phyloP scores from a whole-genome alignment of 768 basidiomycete species.

The Rhizopogon vesiculosus region DNA sequence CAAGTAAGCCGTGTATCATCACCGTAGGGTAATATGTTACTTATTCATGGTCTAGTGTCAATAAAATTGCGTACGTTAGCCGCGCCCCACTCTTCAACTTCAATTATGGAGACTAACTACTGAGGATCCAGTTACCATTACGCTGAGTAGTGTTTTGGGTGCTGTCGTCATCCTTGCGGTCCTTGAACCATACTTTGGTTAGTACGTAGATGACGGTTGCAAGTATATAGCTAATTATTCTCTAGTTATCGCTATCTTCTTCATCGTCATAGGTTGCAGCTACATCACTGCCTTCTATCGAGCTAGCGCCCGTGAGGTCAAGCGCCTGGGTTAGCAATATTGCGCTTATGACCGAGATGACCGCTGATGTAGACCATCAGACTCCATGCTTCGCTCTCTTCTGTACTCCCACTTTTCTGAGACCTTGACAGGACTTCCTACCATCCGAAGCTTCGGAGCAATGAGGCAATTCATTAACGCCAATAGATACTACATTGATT shows the following conservation, averaged over 20 bases:
- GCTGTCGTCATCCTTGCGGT: slow-evolving; percentile 53
- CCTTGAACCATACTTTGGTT: slow-evolving; percentile 59
- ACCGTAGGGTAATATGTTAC: background rate
- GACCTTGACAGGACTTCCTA: slow-evolving; percentile 65
- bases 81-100: background rate
- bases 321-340: slow-evolving; percentile 34
- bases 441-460: slow-evolving; percentile 71
- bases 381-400: slow-evolving; percentile 67
- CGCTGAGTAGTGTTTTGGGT: slow-evolving; percentile 46
- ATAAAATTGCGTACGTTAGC: slow-evolving; percentile 43
- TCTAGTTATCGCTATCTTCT: slow-evolving; percentile 48
- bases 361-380: slow-evolving; percentile 24
- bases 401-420: slow-evolving; percentile 79
- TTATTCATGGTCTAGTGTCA: slow-evolving; percentile 35
- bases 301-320: slow-evolving; percentile 68
- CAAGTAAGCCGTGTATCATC: slow-evolving; percentile 31
- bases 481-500: slow-evolving; percentile 64
- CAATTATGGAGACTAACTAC: background rate
- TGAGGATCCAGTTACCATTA: slow-evolving; percentile 38
- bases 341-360: background rate
- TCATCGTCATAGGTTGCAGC: slow-evolving; percentile 55
- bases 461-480: slow-evolving; percentile 55
- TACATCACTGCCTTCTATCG: slow-evolving; percentile 69
- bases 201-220: slow-evolving; percentile 14
- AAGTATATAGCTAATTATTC: background rate